A percentile compares a stretch with the other conserved stretches of the same genome.
phyloP scores from a whole-genome alignment of 2,329 filamentous ascomycete species.

The Verticillium isaacii region DNA sequence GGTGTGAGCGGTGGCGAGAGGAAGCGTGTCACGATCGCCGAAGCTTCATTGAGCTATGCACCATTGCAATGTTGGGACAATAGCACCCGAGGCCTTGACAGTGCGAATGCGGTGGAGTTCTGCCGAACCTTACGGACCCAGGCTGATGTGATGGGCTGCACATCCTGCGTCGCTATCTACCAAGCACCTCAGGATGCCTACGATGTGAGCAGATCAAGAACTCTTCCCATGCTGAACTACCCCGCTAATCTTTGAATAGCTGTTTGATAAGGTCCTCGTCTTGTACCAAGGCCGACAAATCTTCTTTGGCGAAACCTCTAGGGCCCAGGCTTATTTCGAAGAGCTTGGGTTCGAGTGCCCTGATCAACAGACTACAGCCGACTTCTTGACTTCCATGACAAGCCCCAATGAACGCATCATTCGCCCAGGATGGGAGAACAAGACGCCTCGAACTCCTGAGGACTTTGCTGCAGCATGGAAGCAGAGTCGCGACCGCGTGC shows the following conservation, averaged over 20 bases:
- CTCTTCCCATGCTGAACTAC: too few species aligned
- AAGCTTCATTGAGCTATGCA: conserved; percentile 22
- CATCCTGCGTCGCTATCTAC: conserved; percentile 39
- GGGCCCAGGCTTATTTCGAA: conserved; percentile 61
- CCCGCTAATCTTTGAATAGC: conserved; percentile 8
- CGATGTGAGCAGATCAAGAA: conserved; percentile 26
- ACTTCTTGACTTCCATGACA: conserved; percentile 51
- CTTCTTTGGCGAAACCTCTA: conserved; percentile 57
- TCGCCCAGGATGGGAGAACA: conserved; percentile 18
- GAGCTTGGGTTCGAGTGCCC: conserved; percentile 58
- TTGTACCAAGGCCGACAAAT: conserved; percentile 64
- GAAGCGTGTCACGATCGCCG: conserved; percentile 32
- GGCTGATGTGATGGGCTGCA: conserved; percentile 19
- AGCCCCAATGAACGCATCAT: conserved; percentile 20
- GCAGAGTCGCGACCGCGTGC: conserved; percentile 18
- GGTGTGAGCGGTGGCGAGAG: conserved; percentile 51
- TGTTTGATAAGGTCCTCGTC: conserved; percentile 64
- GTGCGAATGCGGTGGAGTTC: conserved; percentile 11
- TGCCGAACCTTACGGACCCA: conserved; percentile 19
- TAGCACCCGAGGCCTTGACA: conserved; percentile 42
- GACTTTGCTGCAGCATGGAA: conserved; percentile 22
- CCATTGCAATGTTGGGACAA: conserved; percentile 33
- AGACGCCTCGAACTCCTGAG: conserved; percentile 23
- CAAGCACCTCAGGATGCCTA: conserved; percentile 58
- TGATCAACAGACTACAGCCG: conserved; percentile 56